Evolutionary conservation across 768 basidiomycete genomes (phyloP).

Genomic region (Rhizopogon salebrosus): DNA sequence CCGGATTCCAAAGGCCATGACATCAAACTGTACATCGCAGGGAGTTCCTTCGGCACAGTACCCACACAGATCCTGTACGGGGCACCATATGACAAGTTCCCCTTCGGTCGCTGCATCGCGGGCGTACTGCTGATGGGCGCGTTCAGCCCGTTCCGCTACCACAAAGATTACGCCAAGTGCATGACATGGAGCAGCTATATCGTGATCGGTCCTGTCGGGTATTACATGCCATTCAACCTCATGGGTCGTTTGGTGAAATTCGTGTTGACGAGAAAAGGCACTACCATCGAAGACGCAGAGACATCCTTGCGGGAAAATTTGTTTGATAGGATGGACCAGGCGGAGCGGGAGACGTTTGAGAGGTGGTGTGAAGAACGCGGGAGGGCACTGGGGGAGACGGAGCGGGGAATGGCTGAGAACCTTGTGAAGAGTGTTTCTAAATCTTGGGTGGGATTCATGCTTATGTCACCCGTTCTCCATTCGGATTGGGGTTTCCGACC

Average conservation of each 20-base stretch:
- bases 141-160: conserved; percentile 40
- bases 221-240: conserved; percentile 36
- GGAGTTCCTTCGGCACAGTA: conserved; percentile 50
- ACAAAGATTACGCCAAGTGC: conserved; percentile 38
- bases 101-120: conserved; percentile 39
- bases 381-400: conserved; percentile 37
- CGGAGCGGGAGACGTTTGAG: conserved; percentile 26
- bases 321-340: conserved; percentile 37
- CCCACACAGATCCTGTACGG: conserved; percentile 55
- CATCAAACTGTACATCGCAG: conserved; percentile 45
- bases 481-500: conserved; percentile 49
- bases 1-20: conserved; percentile 27
- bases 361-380: conserved; percentile 38
- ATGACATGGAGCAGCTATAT: conserved; percentile 47
- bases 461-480: conserved; percentile 36
- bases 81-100: conserved; percentile 45
- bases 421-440: conserved; percentile 41
- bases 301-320: conserved; percentile 31
- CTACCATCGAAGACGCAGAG: conserved; percentile 36
- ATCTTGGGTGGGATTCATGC: conserved; percentile 50
- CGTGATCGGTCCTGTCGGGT: conserved; percentile 38
- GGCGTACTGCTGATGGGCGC: conserved; percentile 45
- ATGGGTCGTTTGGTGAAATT: conserved; percentile 28
- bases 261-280: conserved; percentile 30
- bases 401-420: conserved; percentile 36